Evolutionary conservation across 2,329 filamentous ascomycete species (phyloP), one percentile per base, ranked within the genome.

Genomic region (Fusarium tricinctum): DNA sequence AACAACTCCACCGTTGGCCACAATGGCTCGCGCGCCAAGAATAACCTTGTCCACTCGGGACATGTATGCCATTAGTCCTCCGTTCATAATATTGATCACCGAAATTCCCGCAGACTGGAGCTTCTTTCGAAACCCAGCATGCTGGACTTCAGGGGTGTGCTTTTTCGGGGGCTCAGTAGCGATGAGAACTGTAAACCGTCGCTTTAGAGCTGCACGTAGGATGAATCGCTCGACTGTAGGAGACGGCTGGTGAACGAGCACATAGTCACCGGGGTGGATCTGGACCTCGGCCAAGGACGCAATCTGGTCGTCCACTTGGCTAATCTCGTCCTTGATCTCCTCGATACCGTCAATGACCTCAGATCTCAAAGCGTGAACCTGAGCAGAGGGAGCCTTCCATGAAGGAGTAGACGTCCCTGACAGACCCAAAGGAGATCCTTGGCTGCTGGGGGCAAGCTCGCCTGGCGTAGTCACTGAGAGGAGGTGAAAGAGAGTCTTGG

Each of bases 21-120:
- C 89, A 28, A 99, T 92, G 5, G 92, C 91, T 75, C 94, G 91
- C 8, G 95, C 95, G 14, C 92, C 91, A 8, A 99, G 84, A 48
- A 99, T 92, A 64, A 99, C 95, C 82, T 97, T 97, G 84, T 95
- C 97, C 73, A 97, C 93, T 63, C 92, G 89, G 10, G 94, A 92
- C 92, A 99, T 98, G 74, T 98, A 92, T 1, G 94, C 94, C 81
- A 94, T 97, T 54, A 97, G 87, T 12, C 93, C 92, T 9, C 90
- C 91, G 78, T 97, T 94, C 43, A 93, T 89, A 56, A 98, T 90
- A 63, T 92, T 87, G 71, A 97, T 92, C 42, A 97, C 91, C 2
- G 89, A 91, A 56, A 97, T 92, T 26, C 94, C 94, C 35, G 90
- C 88, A 2, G 90, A 87, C 6, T 88, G 89, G 62, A 98, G 85